Base-by-base conservation (phyloP, 441 rosid genomes). In the Populus hybrid region DNA sequence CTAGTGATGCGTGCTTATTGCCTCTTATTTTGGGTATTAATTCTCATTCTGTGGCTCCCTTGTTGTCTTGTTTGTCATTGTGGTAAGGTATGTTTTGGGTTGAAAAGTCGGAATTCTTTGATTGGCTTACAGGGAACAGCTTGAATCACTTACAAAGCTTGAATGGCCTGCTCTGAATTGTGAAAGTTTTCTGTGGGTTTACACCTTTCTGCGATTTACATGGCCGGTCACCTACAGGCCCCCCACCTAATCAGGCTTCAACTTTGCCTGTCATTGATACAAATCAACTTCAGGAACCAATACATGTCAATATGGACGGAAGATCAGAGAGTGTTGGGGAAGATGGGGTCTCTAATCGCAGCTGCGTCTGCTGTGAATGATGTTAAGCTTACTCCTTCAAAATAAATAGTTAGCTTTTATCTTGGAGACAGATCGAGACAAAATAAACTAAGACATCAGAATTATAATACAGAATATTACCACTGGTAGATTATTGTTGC, bases 281-380 rank as follows among this genome's bases (percentile, higher is more conserved):
- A 69, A 89, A 89, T 72, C 90, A 88, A 79, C 82, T 84, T 80
- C 81, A 82, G 82, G 94, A 91, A 81, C 89, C 84, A 69, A 82
- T 86, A 83, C 93, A 90, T 42, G 85, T 88, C 67, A 93, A 86
- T 76, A 77, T 76, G 77, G 87, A 91, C 67, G 89, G 88, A 82
- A 88, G 89, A 79, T 79, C 79, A 23, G 97, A 90, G 86, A 78
- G 88, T 84, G 79, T 83, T 7, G 86, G 92, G 81, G 99, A 94
- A 84, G 98, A 95, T 79, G 99, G 97, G 80, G 98, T 89, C 97
- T 68, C 81, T 92, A 86, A 80, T 84, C 78, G 78, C 84, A 78
- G 83, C 80, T 77, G 87, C 89, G 68, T 82, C 93, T 74, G 81
- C 40, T 40, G 79, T 77, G 75, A 87, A 74, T 77, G 88, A 84